phyloP scores from a whole-genome alignment of 441 rosid species.

The Dalechampia spathulata region DNA sequence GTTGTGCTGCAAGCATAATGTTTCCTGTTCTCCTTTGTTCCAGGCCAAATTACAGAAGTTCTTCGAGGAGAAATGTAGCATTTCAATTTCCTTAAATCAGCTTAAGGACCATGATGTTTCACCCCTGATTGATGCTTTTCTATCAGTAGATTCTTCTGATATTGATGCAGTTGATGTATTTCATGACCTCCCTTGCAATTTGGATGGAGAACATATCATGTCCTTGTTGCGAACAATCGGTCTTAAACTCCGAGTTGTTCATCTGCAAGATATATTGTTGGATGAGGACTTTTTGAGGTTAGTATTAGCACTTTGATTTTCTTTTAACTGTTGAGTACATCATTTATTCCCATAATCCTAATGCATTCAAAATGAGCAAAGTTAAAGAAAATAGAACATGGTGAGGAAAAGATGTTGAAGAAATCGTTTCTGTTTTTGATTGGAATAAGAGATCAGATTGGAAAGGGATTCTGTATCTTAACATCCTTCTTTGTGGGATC shows the following conservation, averaged over 20 bases:
- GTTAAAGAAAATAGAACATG: not conserved
- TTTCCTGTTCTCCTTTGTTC: not conserved
- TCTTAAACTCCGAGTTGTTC: constrained; percentile 33
- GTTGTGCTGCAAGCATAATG: not conserved
- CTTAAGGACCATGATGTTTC: constrained; percentile 32
- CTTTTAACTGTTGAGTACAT: too few species aligned
- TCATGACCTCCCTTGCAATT: constrained; percentile 20
- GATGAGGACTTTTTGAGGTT: constrained; percentile 32
- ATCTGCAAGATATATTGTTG: constrained; percentile 27
- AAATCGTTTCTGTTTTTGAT: too few species aligned
- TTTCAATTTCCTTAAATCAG: constrained; percentile 33
- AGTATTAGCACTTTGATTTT: constrained; percentile 11
- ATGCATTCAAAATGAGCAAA: not conserved
- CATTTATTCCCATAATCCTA: too few species aligned
- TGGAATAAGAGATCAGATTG: too few species aligned
- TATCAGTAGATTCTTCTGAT: constrained; percentile 21
- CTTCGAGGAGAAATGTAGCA: constrained; percentile 20
- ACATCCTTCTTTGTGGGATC: constrained; percentile 6
- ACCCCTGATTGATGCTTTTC: constrained; percentile 31
- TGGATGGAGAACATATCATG: constrained; percentile 30
- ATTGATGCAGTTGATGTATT: constrained; percentile 31
- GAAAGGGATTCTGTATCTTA: too few species aligned
- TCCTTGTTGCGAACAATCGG: constrained; percentile 30
- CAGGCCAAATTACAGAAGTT: constrained; percentile 25
- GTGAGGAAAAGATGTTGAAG: not conserved